Conservation (phyloP, 345 rosid species). For the Hevea brasiliensis region DNA sequence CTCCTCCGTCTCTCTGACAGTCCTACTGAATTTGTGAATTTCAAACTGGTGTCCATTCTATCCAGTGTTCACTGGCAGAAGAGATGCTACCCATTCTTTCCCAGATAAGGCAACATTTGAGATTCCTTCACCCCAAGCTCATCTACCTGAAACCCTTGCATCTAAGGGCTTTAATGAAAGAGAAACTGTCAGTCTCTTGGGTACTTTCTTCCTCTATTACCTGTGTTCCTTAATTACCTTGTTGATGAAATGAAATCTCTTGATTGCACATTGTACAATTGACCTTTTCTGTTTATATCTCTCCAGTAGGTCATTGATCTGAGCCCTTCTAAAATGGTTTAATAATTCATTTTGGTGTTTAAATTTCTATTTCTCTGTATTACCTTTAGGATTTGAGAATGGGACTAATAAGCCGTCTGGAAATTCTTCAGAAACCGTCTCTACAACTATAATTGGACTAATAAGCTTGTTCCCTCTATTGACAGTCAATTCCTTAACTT, state of each 20-base stretch:
- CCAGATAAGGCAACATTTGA: conserved; percentile 15
- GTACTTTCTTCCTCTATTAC: conserved; percentile 30
- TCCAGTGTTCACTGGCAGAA: conserved; percentile 64
- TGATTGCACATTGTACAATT: background rate
- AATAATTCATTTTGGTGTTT: too few species aligned
- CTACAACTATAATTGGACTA: conserved; percentile 46
- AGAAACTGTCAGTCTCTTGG: conserved; percentile 71
- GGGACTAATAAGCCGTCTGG: too few species aligned
- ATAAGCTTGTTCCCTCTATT: conserved; percentile 49
- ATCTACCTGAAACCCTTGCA: conserved; percentile 46
- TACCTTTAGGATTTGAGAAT: too few species aligned
- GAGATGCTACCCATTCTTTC: background rate
- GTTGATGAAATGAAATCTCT: background rate
- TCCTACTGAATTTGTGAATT: conserved; percentile 17
- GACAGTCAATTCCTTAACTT: conserved; percentile 40
- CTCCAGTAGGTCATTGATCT: background rate
- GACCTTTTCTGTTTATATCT: background rate
- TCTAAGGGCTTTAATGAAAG: conserved; percentile 63
- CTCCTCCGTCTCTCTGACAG: background rate
- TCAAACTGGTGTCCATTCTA: conserved; percentile 69
- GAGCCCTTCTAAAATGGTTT: too few species aligned
- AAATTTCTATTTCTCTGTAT: too few species aligned
- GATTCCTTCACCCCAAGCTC: conserved; percentile 61
- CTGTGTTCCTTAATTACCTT: too few species aligned
- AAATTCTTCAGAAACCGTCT: conserved; percentile 48